Base-by-base conservation (phyloP, 2,329 filamentous ascomycete species). In the Pezicula radicicola region DNA sequence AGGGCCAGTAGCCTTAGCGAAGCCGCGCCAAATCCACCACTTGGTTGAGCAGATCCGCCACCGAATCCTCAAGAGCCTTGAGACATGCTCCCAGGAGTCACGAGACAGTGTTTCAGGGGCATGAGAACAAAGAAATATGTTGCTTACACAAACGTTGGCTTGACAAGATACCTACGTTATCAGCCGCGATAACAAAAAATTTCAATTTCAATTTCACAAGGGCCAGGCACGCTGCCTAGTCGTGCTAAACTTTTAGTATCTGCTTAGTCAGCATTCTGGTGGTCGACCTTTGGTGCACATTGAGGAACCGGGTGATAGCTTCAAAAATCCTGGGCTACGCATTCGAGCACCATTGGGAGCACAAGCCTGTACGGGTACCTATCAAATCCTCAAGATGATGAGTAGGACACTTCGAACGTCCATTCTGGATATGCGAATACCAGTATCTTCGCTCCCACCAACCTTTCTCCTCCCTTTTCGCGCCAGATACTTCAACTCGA, bases 101-200 rank as follows among this genome's bases (percentile, higher is more conserved):
- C 5, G 19, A 97, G 93, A 70, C 97, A 97, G 0, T 89, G 91
- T 9, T 88, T 87, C 73, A 91, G 9, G 9, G n/a, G 19, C 15
- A 40, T 40, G 37, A n/a, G n/a, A n/a, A n/a, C n/a, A n/a, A n/a
- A n/a, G n/a, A n/a, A n/a, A n/a, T n/a, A n/a, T n/a, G n/a, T 40
- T 40, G 19, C 75, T 96, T 97, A 36, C 94, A 93, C 66, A 99
- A 72, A 2, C 94, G 94, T 39, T 97, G 94, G 28, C 81, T n/a
- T n/a, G n/a, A n/a, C 21, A 21, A 5, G 21, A 21, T 21, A 21
- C 21, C 3, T 3, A 21, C 21, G 21, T 21, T 21, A 21, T 21
- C 21, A 21, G 21, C 21, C 21, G 21, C 51, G 55, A 54, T 59
- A 58, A 54, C 51, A 37, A 58, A 50, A 55, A n/a, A n/a, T n/a